Base-by-base conservation (phyloP, 2,329 filamentous ascomycete species). In the Aureobasidium vineae region DNA sequence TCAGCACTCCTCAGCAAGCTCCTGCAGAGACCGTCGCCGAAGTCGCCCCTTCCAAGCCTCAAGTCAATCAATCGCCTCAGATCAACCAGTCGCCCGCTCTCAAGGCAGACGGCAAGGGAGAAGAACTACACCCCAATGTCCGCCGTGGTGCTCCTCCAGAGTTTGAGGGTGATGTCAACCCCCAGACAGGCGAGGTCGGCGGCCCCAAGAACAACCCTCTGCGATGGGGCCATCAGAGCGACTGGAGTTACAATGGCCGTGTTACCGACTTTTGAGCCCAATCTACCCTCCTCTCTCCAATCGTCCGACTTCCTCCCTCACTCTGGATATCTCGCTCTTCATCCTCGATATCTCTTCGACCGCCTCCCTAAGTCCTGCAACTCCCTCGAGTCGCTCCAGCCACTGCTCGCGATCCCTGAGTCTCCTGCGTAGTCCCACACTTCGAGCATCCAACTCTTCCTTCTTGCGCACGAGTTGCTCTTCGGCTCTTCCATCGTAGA, bases 121-220 rank as follows among this genome's bases (percentile, higher is more conserved):
- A 88, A 66, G 85, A 88, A 68, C 76, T 90, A 23, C 88, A 91
- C 75, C 88, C 88, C 0, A 87, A 92, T 75, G 80, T 94, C 66
- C 83, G 89, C 70, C 82, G 87, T 70, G 94, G 94, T 41, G 89
- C 92, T 50, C 85, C 88, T 73, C 93, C 95, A 1, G 94, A 98
- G 80, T 99, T 99, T 73, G 88, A 94, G 71, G 95, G 95, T 67
- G 93, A 98, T 64, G 84, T 83, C 65, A 98, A 99, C 77, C 95
- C 95, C 2, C 90, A 89, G 82, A 99, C 95, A 1, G 95, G 95
- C 28, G 95, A 99, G 83, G 87, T 97, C 13, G 95, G 95, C 6
- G 95, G 95, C 0, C 95, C 95, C 6, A 99, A 98, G 87, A 98
- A 96, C 75, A 94, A 99, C 79, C 95, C 95, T 61, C 75, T 98